Evolutionary conservation across 768 basidiomycete genomes (phyloP).

Genomic region (Clitopilus hobsonii): DNA sequence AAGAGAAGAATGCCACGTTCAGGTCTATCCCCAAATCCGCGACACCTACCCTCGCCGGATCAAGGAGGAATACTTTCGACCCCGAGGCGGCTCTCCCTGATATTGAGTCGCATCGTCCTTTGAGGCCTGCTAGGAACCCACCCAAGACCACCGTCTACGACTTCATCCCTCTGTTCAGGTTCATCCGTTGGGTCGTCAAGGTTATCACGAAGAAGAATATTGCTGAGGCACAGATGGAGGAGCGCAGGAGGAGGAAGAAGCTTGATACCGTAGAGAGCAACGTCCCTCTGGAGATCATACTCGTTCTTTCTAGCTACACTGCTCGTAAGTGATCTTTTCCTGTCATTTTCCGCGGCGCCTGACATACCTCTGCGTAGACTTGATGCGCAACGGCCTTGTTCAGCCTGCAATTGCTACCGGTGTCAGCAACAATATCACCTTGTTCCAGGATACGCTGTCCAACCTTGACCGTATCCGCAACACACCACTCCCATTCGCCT

Average conservation of each 20-base stretch:
- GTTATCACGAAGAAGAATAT: conserved; percentile 16
- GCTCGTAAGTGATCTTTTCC: conserved; percentile 24
- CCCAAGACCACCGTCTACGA: conserved; percentile 45
- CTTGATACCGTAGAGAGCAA: conserved; percentile 46
- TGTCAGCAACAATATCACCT: conserved; percentile 37
- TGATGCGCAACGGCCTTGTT: conserved; percentile 40
- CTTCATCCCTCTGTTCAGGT: conserved; percentile 48
- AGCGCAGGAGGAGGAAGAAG: conserved; percentile 26
- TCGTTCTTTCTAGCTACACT: conserved; percentile 46
- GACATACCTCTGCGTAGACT: conserved; percentile 18
- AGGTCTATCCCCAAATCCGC: neutral
- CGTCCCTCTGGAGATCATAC: conserved; percentile 55
- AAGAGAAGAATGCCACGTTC: neutral
- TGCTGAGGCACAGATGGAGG: conserved; percentile 13
- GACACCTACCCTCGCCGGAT: neutral
- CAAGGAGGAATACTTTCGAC: conserved; percentile 19
- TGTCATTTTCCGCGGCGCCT: neutral
- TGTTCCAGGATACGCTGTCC: conserved; percentile 51
- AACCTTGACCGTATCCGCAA: conserved; percentile 60
- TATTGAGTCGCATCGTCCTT: conserved; percentile 29
- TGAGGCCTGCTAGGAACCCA: conserved; percentile 58
- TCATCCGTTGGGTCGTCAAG: conserved; percentile 42
- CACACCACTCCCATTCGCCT: conserved; percentile 66
- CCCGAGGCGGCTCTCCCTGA: conserved; percentile 29
- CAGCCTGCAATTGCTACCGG: conserved; percentile 49